A percentile compares a stretch with the other conserved stretches of the same genome.
phyloP scores from a whole-genome alignment of 2,329 filamentous ascomycete species.

The Xylariaceae sp. region DNA sequence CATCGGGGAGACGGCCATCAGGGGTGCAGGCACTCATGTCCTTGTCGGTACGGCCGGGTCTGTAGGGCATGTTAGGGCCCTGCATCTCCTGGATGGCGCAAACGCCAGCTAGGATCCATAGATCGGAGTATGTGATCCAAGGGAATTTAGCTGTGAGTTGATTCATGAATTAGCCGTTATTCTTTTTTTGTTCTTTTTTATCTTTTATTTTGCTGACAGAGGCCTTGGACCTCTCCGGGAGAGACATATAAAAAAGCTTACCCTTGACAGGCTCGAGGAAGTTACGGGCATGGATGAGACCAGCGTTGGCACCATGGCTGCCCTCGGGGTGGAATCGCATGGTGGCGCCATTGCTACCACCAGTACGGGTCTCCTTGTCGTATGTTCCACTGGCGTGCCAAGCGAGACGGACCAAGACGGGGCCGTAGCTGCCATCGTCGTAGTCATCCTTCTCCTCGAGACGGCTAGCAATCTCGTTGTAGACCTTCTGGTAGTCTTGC shows the following conservation, averaged over 20 bases:
- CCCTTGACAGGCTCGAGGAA: constrained; percentile 90
- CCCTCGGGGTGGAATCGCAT: constrained; percentile 92
- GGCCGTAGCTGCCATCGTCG: constrained; percentile 93
- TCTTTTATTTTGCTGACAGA: not conserved
- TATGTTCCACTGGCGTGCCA: constrained; percentile 95
- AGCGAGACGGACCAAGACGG: constrained; percentile 81
- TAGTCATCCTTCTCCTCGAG: constrained; percentile 91
- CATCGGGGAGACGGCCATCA: constrained; percentile 82
- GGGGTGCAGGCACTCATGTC: constrained; percentile 84
- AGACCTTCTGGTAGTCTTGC: constrained; percentile 92
- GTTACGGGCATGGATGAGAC: constrained; percentile 76
- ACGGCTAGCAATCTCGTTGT: constrained; percentile 73
- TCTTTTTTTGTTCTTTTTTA: not conserved
- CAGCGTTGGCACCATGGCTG: constrained; percentile 90
- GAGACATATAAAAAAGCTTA: constrained; percentile 34
- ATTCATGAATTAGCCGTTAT: constrained; percentile 1
- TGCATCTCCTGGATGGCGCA: constrained; percentile 92
- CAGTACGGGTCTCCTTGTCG: constrained; percentile 80
- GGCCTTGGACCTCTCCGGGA: not conserved
- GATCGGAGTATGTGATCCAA: constrained; percentile 94
- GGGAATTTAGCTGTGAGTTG: constrained; percentile 64
- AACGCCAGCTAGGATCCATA: constrained; percentile 89
- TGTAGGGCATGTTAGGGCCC: constrained; percentile 80
- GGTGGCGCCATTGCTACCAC: constrained; percentile 91
- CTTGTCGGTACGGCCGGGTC: constrained; percentile 75